These are phyloP conservation scores for Neopestalotiopsis clavispora DNA, from an alignment of 2,329 filamentous ascomycete species.

Conservation along the genomic window DNA sequence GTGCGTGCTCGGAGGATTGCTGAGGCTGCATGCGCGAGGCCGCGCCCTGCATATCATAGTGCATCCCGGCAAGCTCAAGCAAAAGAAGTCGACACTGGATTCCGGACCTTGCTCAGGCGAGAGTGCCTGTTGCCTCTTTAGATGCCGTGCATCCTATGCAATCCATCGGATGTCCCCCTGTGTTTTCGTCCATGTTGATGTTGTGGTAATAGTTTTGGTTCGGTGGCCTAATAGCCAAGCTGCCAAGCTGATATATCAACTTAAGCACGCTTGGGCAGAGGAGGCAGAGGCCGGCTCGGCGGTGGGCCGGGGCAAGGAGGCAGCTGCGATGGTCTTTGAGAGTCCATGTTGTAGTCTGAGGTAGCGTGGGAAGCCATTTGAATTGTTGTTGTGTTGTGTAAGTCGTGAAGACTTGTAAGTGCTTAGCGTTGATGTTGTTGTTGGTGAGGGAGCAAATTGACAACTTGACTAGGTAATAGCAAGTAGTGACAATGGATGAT, in stretches of 20 bases:
- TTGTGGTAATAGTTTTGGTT: conserved; percentile 6
- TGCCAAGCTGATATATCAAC: conserved; percentile 18
- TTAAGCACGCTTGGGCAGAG: conserved; percentile 66
- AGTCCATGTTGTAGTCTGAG: conserved; percentile 51
- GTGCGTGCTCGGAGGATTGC: conserved; percentile 7
- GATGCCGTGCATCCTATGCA: background rate
- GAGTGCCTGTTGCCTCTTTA: background rate
- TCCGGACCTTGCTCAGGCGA: conserved; percentile 23
- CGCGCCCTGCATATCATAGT: conserved; percentile 8
- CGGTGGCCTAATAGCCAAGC: background rate
- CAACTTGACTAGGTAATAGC: background rate
- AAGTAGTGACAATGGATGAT: background rate
- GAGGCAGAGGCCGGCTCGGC: conserved; percentile 66
- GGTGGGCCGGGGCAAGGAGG: conserved; percentile 71
- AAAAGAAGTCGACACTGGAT: conserved; percentile 21
- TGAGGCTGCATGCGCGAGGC: conserved; percentile 15
- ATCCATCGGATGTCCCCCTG: background rate
- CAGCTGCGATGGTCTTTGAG: conserved; percentile 68
- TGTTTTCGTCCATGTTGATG: conserved; percentile 12
- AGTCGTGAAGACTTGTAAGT: conserved; percentile 10
- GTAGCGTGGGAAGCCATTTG: conserved; percentile 16
- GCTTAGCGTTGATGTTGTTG: background rate
- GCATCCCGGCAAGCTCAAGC: background rate
- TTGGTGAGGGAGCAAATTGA: background rate
- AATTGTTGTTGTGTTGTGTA: conserved; percentile 15